Conservation (phyloP, 192 early-diverging fungal genomes). For the Thoreauomyces humboldtii region DNA sequence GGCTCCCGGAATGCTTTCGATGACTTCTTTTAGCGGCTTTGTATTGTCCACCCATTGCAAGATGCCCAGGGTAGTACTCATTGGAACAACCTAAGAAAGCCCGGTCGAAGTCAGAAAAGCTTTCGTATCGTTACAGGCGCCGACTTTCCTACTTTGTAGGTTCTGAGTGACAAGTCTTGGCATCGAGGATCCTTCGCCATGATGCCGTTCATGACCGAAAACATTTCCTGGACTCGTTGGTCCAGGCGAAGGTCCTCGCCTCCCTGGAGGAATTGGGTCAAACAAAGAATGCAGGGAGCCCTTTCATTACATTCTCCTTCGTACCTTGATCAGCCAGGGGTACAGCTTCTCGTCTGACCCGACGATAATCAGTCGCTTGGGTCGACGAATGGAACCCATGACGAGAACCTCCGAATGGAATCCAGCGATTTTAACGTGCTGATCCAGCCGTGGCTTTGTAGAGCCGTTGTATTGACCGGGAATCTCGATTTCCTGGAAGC, state of each 20-base stretch:
- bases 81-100: constrained; percentile 42
- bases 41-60: constrained; percentile 79
- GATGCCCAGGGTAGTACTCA: constrained; percentile 59
- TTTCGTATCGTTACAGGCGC: too few relatives aligned
- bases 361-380: constrained; percentile 66
- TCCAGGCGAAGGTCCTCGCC: constrained; percentile 81
- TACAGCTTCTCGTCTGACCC: constrained; percentile 75
- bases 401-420: constrained; percentile 65
- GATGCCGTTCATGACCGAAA: constrained; percentile 74
- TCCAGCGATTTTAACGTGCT: constrained; percentile 58
- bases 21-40: constrained; percentile 60
- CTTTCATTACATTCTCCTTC: neutral
- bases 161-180: constrained; percentile 52
- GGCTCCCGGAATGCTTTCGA: constrained; percentile 47
- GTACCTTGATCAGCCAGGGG: constrained; percentile 72
- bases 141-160: constrained; percentile 68
- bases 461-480: constrained; percentile 72
- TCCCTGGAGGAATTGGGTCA: constrained; percentile 58
- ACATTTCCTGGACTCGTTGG: constrained; percentile 76
- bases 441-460: constrained; percentile 48
- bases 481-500: constrained; percentile 59
- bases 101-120: too few relatives aligned
- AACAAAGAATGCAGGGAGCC: neutral
- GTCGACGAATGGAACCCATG: constrained; percentile 69
- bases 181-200: constrained; percentile 56